Evolutionary conservation across 2,329 filamentous ascomycete species (phyloP), one percentile per base, ranked within the genome.

Genomic region (Nemania abortiva): DNA sequence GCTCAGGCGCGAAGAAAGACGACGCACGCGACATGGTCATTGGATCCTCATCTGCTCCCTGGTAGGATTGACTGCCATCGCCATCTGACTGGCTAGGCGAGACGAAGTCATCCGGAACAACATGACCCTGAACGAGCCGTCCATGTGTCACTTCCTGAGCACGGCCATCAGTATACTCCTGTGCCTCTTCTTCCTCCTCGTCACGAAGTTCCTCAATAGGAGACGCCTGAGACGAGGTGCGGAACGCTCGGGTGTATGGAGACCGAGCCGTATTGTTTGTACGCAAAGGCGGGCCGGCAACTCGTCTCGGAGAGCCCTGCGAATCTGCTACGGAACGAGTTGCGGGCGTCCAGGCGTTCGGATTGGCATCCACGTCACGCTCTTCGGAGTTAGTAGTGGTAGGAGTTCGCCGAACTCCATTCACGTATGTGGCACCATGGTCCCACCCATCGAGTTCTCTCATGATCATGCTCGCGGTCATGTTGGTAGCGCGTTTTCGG

Each of bases 101-200:
- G 1, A 92, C 92, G 77, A 94, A 95, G 78, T 97, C 92, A 78
- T 98, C 96, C 71, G 97, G 93, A 11, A 99, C 96, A 73, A 99
- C 92, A 78, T 98, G 96, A 15, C 96, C 96, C 75, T 98, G 94
- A 9, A 98, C 89, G 52, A 99, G 86, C 62, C 96, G 91, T 10
- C 94, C 95, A 67, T 95, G 95, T 50, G 95, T 97, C 56, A 99
- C 95, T 78, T 98, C 95, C 49, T 91, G 88, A 20, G 93, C 94
- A 66, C 93, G 91, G 79, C 93, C 88, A 75, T 97, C 94, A 63
- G 91, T 92, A 75, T 92, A 94, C 68, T 90, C 83, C 34, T 70
- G 73, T 18, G 82, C 79, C 39, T 83, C 82, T 37, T 75, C 75
- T 47, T 82, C 79, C 3, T 82, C 82, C 55, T 83, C 79, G 18